Percentiles rank a stretch among this genome's conserved stretches.
Conservation (phyloP, 75 land plant species). For the Cupressus sempervirens region DNA sequence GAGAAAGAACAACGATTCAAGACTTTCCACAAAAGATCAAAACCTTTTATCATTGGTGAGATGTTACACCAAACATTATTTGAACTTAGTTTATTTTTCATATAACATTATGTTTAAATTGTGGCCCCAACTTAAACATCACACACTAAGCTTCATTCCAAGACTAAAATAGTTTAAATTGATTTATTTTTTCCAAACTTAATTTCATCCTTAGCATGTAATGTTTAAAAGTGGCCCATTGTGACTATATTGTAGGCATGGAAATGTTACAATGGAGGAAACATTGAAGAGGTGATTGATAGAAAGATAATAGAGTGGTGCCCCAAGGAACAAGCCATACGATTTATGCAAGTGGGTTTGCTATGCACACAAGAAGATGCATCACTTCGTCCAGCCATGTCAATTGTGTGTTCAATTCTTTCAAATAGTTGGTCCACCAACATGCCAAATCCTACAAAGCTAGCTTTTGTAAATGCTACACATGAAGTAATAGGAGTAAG, state of each 20-base stretch:
- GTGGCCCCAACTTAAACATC: too few species aligned
- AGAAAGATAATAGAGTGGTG: not conserved
- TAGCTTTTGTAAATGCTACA: not conserved
- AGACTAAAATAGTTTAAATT: too few species aligned
- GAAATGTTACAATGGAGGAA: not conserved
- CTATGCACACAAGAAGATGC: slow-evolving; percentile 15
- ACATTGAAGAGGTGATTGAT: not conserved
- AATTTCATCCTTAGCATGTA: too few species aligned
- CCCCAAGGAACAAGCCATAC: not conserved
- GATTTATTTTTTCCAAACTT: too few species aligned
- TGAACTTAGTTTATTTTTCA: too few species aligned
- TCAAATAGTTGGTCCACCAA: not conserved
- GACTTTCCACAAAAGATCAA: not conserved
- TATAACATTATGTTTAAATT: too few species aligned
- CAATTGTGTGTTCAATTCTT: slow-evolving; percentile 9
- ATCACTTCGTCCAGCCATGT: slow-evolving; percentile 13
- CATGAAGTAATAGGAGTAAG: not conserved
- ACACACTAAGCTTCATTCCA: too few species aligned
- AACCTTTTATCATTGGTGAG: not conserved
- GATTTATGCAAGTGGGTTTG: slow-evolving; percentile 14
- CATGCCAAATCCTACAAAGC: not conserved
- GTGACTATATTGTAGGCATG: not conserved
- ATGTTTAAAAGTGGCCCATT: slow-evolving; percentile 3
- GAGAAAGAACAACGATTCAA: slow-evolving; percentile 7
- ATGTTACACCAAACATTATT: not conserved